Conservation (phyloP, 192 early-diverging fungal species). For the Diversispora eburnea region DNA sequence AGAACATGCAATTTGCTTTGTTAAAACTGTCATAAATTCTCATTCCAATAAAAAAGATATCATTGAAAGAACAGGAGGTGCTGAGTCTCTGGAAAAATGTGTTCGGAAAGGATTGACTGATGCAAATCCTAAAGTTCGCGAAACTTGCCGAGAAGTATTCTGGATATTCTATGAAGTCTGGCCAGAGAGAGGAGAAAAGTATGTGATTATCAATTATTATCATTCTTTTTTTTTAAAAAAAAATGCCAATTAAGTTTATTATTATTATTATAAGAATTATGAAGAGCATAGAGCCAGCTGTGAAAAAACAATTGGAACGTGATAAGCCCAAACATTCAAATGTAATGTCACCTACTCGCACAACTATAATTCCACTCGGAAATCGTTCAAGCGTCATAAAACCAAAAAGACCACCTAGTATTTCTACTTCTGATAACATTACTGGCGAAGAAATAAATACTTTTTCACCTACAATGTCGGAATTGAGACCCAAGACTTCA, state of each 20-base stretch:
- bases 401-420: constrained; percentile 13
- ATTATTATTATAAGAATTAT: constrained; percentile 12
- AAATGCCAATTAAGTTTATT: background rate
- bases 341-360: background rate
- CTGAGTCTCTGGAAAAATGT: constrained; percentile 35
- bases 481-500: too few species aligned
- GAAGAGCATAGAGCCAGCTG: constrained; percentile 21
- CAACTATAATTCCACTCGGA: background rate
- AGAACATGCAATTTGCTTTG: constrained; percentile 31
- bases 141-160: constrained; percentile 38
- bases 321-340: constrained; percentile 11
- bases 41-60: constrained; percentile 31
- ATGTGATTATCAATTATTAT: constrained; percentile 25
- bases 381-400: background rate
- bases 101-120: constrained; percentile 42
- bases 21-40: constrained; percentile 25
- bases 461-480: background rate
- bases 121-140: constrained; percentile 38
- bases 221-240: background rate
- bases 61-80: constrained; percentile 37
- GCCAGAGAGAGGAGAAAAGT: constrained; percentile 40
- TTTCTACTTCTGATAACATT: background rate
- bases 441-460: too few species aligned
- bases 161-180: constrained; percentile 39
- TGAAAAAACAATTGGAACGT: constrained; percentile 23